Evolutionary conservation across 2,329 filamentous ascomycete species (phyloP).

Genomic region (Pezizomycotina sp.): DNA sequence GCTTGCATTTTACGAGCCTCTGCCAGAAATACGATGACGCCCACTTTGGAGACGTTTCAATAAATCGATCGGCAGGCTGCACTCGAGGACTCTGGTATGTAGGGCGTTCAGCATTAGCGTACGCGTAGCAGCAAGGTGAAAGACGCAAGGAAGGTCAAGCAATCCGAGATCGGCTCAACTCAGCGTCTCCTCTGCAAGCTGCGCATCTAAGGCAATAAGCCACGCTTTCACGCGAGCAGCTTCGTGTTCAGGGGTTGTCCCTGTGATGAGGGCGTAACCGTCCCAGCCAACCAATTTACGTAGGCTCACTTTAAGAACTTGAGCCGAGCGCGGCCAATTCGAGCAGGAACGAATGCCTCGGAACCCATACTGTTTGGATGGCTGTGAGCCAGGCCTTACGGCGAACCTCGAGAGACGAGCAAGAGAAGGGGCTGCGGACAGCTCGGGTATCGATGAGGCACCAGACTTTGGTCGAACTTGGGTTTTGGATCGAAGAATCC

Average conservation of each 20-base stretch:
- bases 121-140: conserved; percentile 59
- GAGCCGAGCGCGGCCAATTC: conserved; percentile 65
- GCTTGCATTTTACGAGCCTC: conserved; percentile 52
- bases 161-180: conserved; percentile 78
- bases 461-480: conserved; percentile 21
- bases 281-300: conserved; percentile 61
- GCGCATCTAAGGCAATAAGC: conserved; percentile 83
- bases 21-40: conserved; percentile 64
- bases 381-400: conserved; percentile 85
- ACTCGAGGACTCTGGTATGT: conserved; percentile 76
- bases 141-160: conserved; percentile 68
- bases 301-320: conserved; percentile 65
- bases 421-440: conserved; percentile 46
- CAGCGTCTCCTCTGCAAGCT: conserved; percentile 74
- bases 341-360: conserved; percentile 68
- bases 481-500: conserved; percentile 29
- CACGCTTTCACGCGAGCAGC: conserved; percentile 75
- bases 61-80: conserved; percentile 45
- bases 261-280: conserved; percentile 62
- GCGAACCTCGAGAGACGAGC: conserved; percentile 72
- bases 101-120: conserved; percentile 92
- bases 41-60: conserved; percentile 54
- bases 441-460: conserved; percentile 2
- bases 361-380: conserved; percentile 82
- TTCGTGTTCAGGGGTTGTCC: conserved; percentile 70